Evolutionary conservation across 2,329 filamentous ascomycete genomes (phyloP), one percentile per base, ranked within the genome.

Genomic region (Colletotrichum abscissum): DNA sequence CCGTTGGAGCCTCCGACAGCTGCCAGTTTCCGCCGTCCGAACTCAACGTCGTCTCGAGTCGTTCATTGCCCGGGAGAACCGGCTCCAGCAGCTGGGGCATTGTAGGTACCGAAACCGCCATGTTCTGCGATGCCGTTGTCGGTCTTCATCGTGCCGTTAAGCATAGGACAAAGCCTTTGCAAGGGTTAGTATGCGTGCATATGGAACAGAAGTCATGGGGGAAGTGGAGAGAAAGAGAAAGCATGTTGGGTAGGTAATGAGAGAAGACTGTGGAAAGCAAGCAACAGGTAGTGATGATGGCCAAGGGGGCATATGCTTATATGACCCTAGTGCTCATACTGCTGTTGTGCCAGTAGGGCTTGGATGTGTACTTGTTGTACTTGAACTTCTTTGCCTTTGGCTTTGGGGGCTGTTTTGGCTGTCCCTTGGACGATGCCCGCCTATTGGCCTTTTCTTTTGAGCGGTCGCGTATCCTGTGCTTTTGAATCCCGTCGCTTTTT

Each of bases 71-170:
- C 77, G n/a, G 82, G 82, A 52, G 82, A 84, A 66, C 80, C 81
- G 67, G 81, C 81, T 60, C 75, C 76, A 33, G 76, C 79, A 11
- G 79, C 66, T 7, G 83, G 82, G 22, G 85, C 84, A 63, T 83
- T 84, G 80, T 88, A 89, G 67, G 88, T 87, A 71, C 89, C 89
- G 80, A 91, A 91, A 7, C 89, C 88, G 67, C 88, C 87, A 74
- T 90, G 86, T 74, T 91, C 89, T 49, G 85, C 84, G n/a, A 84
- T 83, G 70, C 85, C 85, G 75, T 88, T 88, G 76, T 89, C 88
- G 52, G 86, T 84, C 76, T 93, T 92, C 86, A 93, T 93, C 38
- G 93, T 94, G 65, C 95, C 94, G 80, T 97, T 97, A 75, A 97
- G 92, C 81, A 97, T 87, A 60, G 94, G 94, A 81, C 94, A 97